Percentiles rank a stretch among this genome's conserved stretches.
Evolutionary conservation across 1,284 basidiomycete genomes (phyloP).

Genomic region (Sporisorium iseilematis-ciliati): DNA sequence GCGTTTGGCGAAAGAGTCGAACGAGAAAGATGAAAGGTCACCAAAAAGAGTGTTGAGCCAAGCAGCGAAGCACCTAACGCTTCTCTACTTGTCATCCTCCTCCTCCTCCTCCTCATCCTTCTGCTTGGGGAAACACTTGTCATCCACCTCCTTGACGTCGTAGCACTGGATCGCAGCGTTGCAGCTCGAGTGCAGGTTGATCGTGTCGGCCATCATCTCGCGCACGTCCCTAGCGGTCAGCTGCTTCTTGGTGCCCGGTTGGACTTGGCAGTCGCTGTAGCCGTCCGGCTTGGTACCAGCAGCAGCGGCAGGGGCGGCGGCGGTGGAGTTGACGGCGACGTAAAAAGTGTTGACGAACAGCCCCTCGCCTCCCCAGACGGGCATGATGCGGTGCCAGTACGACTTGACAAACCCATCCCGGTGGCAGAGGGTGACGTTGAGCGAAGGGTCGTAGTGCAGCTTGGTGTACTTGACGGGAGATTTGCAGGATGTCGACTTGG

Average conservation of each 20-base stretch:
- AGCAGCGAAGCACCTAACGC: neutral
- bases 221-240: conserved; percentile 6
- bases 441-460: neutral
- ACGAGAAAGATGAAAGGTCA: too few relatives aligned
- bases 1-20: too few relatives aligned
- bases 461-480: neutral
- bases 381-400: neutral
- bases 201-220: conserved; percentile 2
- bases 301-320: neutral
- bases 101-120: too few relatives aligned
- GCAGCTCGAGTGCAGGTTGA: conserved; percentile 14
- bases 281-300: neutral
- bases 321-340: neutral
- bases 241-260: neutral
- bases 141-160: conserved; percentile 10
- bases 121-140: conserved; percentile 14
- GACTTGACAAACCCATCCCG: neutral
- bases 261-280: too few relatives aligned
- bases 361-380: neutral
- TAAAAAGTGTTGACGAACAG: conserved; percentile 17
- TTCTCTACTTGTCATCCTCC: conserved; percentile 1
- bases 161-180: conserved; percentile 14
- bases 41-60: too few relatives aligned
- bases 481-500: conserved; percentile 10
- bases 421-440: conserved; percentile 8